phyloP scores from a whole-genome alignment of 768 basidiomycete genomes.

The Artomyces pyxidatus region DNA sequence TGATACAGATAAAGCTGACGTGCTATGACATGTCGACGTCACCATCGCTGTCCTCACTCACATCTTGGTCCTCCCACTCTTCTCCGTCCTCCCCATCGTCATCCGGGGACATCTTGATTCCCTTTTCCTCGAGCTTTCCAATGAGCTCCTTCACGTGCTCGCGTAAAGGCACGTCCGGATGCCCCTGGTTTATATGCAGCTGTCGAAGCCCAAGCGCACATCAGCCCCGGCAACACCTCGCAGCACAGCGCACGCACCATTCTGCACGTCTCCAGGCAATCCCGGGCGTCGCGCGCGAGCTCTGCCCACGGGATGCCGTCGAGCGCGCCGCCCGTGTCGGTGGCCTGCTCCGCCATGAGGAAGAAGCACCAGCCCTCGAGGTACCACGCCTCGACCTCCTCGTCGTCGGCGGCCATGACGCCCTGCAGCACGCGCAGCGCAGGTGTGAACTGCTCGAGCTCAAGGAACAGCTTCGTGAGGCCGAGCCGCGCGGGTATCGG shows the following conservation, averaged over 20 bases:
- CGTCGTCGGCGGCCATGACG: slow-evolving; percentile 72
- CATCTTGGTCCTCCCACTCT: slow-evolving; percentile 57
- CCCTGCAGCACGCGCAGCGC: slow-evolving; percentile 74
- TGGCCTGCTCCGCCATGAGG: slow-evolving; percentile 67
- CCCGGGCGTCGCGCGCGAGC: slow-evolving; percentile 66
- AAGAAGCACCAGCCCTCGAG: slow-evolving; percentile 93
- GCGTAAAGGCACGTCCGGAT: slow-evolving; percentile 69
- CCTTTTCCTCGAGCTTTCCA: slow-evolving; percentile 53
- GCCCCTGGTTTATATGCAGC: slow-evolving; percentile 64
- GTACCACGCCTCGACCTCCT: slow-evolving; percentile 90
- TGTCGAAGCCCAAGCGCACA: too few relatives aligned
- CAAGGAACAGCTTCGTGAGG: slow-evolving; percentile 77
- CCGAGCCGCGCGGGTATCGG: slow-evolving; percentile 63
- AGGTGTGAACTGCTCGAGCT: slow-evolving; percentile 60
- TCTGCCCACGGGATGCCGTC: slow-evolving; percentile 64
- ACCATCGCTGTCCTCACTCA: slow-evolving; percentile 39
- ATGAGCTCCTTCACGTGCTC: slow-evolving; percentile 73
- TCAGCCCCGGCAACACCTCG: too few relatives aligned
- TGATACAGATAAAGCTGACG: too few relatives aligned
- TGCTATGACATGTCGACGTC: slow-evolving; percentile 37
- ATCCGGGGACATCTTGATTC: slow-evolving; percentile 57
- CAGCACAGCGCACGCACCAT: slow-evolving; percentile 55
- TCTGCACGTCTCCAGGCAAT: slow-evolving; percentile 79
- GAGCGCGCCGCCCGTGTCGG: slow-evolving; percentile 39
- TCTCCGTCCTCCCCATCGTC: slow-evolving; percentile 44